A percentile compares a stretch with the other conserved stretches of the same genome.
Conservation (phyloP, 352 stramenopile genomes). For the Phytophthora podocarpi region DNA sequence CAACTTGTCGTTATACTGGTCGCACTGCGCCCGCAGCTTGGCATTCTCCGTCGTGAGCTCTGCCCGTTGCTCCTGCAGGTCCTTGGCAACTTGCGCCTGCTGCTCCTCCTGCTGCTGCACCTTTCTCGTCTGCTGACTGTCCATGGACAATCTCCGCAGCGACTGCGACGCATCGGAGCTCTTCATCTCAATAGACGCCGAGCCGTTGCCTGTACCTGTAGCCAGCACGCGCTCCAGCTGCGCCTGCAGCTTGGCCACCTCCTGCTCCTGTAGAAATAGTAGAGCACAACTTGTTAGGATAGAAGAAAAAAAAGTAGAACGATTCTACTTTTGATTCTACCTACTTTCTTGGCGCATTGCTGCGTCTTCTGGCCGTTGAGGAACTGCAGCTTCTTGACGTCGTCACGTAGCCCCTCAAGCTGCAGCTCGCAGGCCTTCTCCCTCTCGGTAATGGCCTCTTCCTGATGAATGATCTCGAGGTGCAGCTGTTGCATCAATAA, state of each 20-base stretch:
- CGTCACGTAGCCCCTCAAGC: conserved; percentile 71
- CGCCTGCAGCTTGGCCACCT: conserved; percentile 66
- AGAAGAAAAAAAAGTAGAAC: background rate
- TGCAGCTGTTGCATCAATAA: conserved; percentile 49
- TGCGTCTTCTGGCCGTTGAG: conserved; percentile 61
- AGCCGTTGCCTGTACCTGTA: conserved; percentile 28
- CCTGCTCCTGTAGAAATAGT: conserved; percentile 46
- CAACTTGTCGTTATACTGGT: conserved; percentile 59
- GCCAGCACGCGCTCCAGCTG: conserved; percentile 65
- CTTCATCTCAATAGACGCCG: conserved; percentile 41
- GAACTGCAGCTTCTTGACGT: conserved; percentile 76
- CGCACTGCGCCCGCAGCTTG: conserved; percentile 40
- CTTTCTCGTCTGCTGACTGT: conserved; percentile 27
- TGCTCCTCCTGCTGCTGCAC: conserved; percentile 20
- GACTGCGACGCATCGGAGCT: conserved; percentile 23
- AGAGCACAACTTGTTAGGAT: background rate
- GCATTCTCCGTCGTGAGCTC: conserved; percentile 55
- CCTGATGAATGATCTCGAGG: conserved; percentile 82
- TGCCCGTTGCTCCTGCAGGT: conserved; percentile 53
- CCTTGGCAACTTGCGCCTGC: conserved; percentile 40
- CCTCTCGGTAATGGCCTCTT: conserved; percentile 70
- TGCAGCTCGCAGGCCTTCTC: conserved; percentile 69
- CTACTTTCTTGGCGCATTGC: conserved; percentile 61
- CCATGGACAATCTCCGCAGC: conserved; percentile 23
- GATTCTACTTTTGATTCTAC: conserved; percentile 9